Conservation (phyloP, 1,139 yeast genomes). For the Taphrina confusa region DNA sequence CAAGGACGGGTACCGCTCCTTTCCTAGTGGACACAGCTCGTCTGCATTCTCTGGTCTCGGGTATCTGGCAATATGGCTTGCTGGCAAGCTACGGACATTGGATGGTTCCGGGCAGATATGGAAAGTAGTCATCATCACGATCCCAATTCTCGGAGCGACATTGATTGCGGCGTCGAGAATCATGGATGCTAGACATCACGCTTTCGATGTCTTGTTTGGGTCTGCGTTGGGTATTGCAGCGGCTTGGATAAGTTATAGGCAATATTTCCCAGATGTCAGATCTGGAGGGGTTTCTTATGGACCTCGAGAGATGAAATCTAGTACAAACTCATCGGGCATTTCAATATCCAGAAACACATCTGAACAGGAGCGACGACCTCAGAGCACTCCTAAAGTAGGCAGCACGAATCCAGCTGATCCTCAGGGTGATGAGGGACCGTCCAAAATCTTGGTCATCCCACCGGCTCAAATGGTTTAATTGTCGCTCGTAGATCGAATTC, state of each 20-base stretch:
- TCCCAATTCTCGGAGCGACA: slow-evolving; percentile 60
- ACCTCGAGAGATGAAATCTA: too few relatives aligned
- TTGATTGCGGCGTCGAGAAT: slow-evolving; percentile 71
- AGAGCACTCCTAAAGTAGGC: too few relatives aligned
- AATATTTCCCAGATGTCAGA: slow-evolving; percentile 45
- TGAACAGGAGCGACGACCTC: too few relatives aligned
- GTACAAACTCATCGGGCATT: too few relatives aligned
- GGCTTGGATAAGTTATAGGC: slow-evolving; percentile 33
- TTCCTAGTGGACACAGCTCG: slow-evolving; percentile 69
- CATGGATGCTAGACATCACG: slow-evolving; percentile 54
- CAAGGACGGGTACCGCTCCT: slow-evolving; percentile 71
- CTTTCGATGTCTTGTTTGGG: slow-evolving; percentile 31
- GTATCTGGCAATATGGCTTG: slow-evolving; percentile 62
- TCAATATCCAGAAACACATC: too few relatives aligned
- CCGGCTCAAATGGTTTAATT: not conserved
- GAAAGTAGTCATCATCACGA: slow-evolving; percentile 52
- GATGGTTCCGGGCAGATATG: slow-evolving; percentile 56
- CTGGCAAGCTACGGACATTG: slow-evolving; percentile 59
- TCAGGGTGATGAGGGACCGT: too few relatives aligned
- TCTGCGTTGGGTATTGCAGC: slow-evolving; percentile 9
- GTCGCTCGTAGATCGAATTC: too few relatives aligned
- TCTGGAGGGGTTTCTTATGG: slow-evolving; percentile 47
- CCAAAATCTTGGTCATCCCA: not conserved
- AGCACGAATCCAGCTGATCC: too few relatives aligned
- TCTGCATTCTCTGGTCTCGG: slow-evolving; percentile 58